phyloP scores from a whole-genome alignment of 2,329 filamentous ascomycete species.

The Pseudogymnoascus sp. region DNA sequence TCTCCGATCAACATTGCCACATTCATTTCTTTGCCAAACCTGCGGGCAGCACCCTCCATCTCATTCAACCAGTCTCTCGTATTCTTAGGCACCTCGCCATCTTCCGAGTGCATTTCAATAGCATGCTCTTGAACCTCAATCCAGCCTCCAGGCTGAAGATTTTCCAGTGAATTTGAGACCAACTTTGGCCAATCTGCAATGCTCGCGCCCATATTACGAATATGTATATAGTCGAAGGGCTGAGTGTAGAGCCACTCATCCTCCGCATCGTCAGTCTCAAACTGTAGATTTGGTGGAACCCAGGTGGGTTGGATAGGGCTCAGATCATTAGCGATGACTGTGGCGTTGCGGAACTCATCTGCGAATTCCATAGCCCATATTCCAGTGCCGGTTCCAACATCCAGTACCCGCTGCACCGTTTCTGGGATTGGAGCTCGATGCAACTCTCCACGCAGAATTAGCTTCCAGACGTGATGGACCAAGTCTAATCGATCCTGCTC shows the following conservation, averaged over 20 bases:
- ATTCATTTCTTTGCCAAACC: constrained; percentile 26
- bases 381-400: constrained; percentile 14
- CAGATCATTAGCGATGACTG: constrained; percentile 13
- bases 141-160: constrained; percentile 21
- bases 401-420: constrained; percentile 11
- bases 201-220: constrained; percentile 3
- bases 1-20: constrained; percentile 14
- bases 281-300: constrained; percentile 20
- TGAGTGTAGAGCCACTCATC: constrained; percentile 21
- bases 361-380: constrained; percentile 14
- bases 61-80: constrained; percentile 17
- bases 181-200: constrained; percentile 9
- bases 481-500: constrained; percentile 14
- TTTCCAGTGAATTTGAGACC: not conserved
- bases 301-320: constrained; percentile 11
- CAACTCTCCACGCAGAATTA: constrained; percentile 8
- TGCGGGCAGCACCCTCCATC: constrained; percentile 24
- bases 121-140: constrained; percentile 22
- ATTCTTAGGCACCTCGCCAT: constrained; percentile 10
- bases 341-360: constrained; percentile 11
- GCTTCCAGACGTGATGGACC: constrained; percentile 10
- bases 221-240: constrained; percentile 18
- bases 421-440: constrained; percentile 8
- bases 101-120: constrained; percentile 16
- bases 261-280: constrained; percentile 28